Conservation (phyloP, 805 yeast genomes). For the Zygoascus biomembranicola region DNA sequence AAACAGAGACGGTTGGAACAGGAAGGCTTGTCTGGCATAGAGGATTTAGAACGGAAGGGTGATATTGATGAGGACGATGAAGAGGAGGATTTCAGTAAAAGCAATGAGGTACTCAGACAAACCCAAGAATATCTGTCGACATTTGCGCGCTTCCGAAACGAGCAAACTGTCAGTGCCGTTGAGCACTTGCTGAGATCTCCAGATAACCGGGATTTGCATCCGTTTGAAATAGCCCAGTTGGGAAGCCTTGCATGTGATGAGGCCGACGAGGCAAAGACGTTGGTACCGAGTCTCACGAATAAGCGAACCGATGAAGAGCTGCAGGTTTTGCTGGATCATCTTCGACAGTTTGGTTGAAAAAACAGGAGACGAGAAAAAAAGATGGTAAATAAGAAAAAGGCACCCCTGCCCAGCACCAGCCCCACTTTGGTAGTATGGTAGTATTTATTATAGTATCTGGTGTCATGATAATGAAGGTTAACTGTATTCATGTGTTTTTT, state of each 20-base stretch:
- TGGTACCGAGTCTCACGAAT: conserved; percentile 76
- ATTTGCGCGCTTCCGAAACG: conserved; percentile 86
- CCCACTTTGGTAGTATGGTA: not conserved
- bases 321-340: conserved; percentile 79
- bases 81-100: conserved; percentile 29
- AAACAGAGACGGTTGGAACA: conserved; percentile 57
- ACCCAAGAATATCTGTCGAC: conserved; percentile 78
- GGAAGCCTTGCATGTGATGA: conserved; percentile 88
- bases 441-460: not conserved
- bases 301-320: conserved; percentile 83
- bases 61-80: conserved; percentile 29
- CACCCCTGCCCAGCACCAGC: too few relatives aligned
- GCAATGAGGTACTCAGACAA: conserved; percentile 67
- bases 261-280: conserved; percentile 91
- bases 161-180: conserved; percentile 88
- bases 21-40: conserved; percentile 19
- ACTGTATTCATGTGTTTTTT: not conserved
- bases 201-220: conserved; percentile 75
- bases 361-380: not conserved
- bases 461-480: conserved; percentile 6
- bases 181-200: conserved; percentile 71
- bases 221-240: conserved; percentile 89
- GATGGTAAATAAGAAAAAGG: not conserved
- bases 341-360: conserved; percentile 34
- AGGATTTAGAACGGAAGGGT: conserved; percentile 20